phyloP scores from a whole-genome alignment of 495 filamentous ascomycete genomes.

The Parathielavia hyrcaniae region DNA sequence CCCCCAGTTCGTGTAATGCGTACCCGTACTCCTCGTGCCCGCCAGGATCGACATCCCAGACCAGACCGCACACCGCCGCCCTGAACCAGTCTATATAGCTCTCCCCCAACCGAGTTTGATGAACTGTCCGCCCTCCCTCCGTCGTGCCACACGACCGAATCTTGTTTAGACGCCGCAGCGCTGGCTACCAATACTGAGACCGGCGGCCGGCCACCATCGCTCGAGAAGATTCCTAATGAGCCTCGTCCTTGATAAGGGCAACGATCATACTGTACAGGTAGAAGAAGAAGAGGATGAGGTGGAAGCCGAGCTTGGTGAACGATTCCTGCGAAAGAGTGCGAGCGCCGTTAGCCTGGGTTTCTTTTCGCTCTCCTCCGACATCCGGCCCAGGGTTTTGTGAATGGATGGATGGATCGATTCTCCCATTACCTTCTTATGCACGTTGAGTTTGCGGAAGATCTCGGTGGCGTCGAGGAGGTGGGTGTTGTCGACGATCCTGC shows the following conservation, averaged over 20 bases:
- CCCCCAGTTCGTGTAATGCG: conserved; percentile 6
- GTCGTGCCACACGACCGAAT: neutral
- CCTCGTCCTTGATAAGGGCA: conserved; percentile 91
- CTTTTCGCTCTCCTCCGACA: no score
- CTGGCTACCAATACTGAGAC: neutral
- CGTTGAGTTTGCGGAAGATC: conserved; percentile 98
- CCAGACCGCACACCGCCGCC: neutral
- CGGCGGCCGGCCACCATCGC: neutral
- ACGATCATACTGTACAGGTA: conserved; percentile 99
- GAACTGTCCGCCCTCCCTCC: no score
- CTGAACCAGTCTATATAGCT: conserved; percentile 6
- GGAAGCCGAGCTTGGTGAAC: conserved; percentile 98
- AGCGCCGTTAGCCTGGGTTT: neutral
- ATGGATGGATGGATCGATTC: no score
- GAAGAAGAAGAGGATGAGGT: conserved; percentile 99
- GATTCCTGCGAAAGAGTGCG: conserved; percentile 73
- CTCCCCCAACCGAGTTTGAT: neutral
- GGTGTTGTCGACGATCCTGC: conserved; percentile 90
- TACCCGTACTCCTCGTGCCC: conserved; percentile 5
- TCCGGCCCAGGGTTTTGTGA: neutral
- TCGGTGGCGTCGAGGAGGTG: conserved; percentile 97
- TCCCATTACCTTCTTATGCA: conserved; percentile 89
- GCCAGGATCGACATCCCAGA: conserved; percentile 2
- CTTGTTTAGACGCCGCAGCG: neutral
- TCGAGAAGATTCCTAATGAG: conserved; percentile 50